phyloP scores from a whole-genome alignment of 257 asterid species.

The Primulina tabacum region DNA sequence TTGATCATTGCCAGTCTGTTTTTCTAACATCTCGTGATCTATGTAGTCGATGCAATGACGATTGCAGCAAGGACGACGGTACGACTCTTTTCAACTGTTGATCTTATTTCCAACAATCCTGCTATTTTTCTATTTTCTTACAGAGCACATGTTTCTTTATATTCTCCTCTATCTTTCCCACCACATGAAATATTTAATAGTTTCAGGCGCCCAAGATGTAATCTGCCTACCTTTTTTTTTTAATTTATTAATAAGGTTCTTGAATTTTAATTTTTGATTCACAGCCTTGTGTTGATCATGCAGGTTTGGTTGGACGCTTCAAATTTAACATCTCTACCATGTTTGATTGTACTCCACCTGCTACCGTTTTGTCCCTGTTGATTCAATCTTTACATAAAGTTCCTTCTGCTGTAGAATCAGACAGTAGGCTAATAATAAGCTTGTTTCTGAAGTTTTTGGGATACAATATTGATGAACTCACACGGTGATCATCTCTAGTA shows the following conservation, averaged over 20 bases:
- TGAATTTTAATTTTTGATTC: slow-evolving; percentile 16
- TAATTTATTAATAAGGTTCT: not conserved
- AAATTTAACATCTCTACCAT: slow-evolving; percentile 35
- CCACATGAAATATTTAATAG: slow-evolving; percentile 1
- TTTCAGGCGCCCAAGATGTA: not conserved
- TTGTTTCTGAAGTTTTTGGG: slow-evolving; percentile 83
- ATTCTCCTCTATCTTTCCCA: not conserved
- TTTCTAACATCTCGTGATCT: slow-evolving; percentile 48
- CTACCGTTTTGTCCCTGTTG: slow-evolving; percentile 56
- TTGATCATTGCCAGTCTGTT: slow-evolving; percentile 52
- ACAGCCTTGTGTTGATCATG: slow-evolving; percentile 21
- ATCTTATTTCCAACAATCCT: slow-evolving; percentile 2
- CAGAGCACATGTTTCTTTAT: slow-evolving; percentile 17
- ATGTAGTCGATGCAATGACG: slow-evolving; percentile 30
- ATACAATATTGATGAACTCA: slow-evolving; percentile 42
- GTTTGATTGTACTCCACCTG: slow-evolving; percentile 52
- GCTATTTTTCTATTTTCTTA: not conserved
- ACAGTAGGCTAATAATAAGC: slow-evolving; percentile 63
- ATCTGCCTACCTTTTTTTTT: not conserved
- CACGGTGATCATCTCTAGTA: slow-evolving; percentile 43
- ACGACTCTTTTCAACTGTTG: slow-evolving; percentile 21
- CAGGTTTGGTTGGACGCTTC: slow-evolving; percentile 73
- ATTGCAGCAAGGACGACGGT: slow-evolving; percentile 48
- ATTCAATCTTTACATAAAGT: slow-evolving; percentile 71
- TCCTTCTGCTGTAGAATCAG: slow-evolving; percentile 61